phyloP scores from a whole-genome alignment of 768 basidiomycete genomes.

The Scleroderma bovista region DNA sequence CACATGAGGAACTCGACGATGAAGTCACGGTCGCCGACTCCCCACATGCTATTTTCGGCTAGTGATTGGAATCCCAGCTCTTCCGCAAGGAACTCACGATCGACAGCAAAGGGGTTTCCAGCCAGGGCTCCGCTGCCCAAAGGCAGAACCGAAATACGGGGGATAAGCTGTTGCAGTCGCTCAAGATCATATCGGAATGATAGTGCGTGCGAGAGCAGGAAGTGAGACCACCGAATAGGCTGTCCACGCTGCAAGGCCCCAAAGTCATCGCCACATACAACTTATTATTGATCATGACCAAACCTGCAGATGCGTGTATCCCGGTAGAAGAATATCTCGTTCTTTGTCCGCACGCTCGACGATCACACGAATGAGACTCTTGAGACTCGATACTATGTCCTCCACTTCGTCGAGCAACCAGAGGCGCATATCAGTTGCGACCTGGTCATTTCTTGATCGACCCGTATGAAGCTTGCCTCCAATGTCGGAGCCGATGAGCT shows the following conservation, averaged over 20 bases:
- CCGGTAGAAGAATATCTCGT: conserved; percentile 85
- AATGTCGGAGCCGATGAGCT: conserved; percentile 78
- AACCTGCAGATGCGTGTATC: conserved; percentile 97
- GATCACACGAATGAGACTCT: conserved; percentile 80
- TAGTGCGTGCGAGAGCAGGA: conserved; percentile 91
- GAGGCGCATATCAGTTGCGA: conserved; percentile 95
- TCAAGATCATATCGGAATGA: conserved; percentile 89
- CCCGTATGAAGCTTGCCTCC: conserved; percentile 98
- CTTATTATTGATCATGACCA: conserved; percentile 4
- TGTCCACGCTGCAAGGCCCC: conserved; percentile 70
- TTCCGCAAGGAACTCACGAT: conserved; percentile 85
- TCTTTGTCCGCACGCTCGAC: conserved; percentile 92
- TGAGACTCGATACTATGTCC: conserved; percentile 62
- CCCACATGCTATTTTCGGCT: conserved; percentile 95
- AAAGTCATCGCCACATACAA: conserved; percentile 1
- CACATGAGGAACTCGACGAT: conserved; percentile 97
- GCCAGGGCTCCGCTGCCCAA: conserved; percentile 93
- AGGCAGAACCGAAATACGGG: conserved; percentile 89
- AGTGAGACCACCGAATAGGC: conserved; percentile 98
- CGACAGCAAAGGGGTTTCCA: conserved; percentile 92
- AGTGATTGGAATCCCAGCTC: conserved; percentile 87
- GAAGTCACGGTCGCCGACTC: conserved; percentile 95
- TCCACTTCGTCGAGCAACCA: conserved; percentile 84
- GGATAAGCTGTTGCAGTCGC: conserved; percentile 75
- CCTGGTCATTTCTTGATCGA: conserved; percentile 95